Conservation (phyloP, 2,329 filamentous ascomycete species). For the Apiospora phragmitis region DNA sequence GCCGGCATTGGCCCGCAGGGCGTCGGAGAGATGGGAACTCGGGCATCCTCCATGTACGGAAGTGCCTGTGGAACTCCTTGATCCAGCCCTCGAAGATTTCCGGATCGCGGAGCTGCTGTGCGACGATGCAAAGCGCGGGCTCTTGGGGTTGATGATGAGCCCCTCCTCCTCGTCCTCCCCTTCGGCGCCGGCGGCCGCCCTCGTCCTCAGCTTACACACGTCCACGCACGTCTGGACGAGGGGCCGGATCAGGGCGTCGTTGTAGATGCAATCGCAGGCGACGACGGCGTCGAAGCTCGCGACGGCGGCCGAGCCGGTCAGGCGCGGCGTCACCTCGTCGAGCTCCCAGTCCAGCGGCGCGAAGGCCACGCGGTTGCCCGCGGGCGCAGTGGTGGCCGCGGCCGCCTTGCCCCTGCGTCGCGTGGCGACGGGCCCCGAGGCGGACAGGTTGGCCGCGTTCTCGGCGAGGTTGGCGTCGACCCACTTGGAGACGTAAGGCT, state of each 20-base stretch:
- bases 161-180: slow-evolving; percentile 13
- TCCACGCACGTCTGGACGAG: slow-evolving; percentile 82
- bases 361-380: slow-evolving; percentile 53
- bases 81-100: slow-evolving; percentile 87
- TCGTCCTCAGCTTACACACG: slow-evolving; percentile 64
- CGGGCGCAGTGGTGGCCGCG: slow-evolving; percentile 14
- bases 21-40: slow-evolving; percentile 60
- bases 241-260: slow-evolving; percentile 79
- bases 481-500: slow-evolving; percentile 77
- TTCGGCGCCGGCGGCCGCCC: not conserved
- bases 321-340: slow-evolving; percentile 48
- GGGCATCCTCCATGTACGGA: slow-evolving; percentile 75
- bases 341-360: slow-evolving; percentile 81
- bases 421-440: slow-evolving; percentile 1
- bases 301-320: slow-evolving; percentile 36
- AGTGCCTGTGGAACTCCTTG: slow-evolving; percentile 62
- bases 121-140: slow-evolving; percentile 76
- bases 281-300: slow-evolving; percentile 70
- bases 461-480: slow-evolving; percentile 74
- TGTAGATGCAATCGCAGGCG: slow-evolving; percentile 95
- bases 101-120: slow-evolving; percentile 83
- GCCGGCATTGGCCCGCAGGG: slow-evolving; percentile 64
- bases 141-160: slow-evolving; percentile 12
- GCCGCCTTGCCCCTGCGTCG: slow-evolving; percentile 22
- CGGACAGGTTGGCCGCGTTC: slow-evolving; percentile 44